A percentile compares a stretch with the other conserved stretches of the same genome.
Conservation (phyloP, 2,329 filamentous ascomycete species). For the Cyphellophora attinorum region DNA sequence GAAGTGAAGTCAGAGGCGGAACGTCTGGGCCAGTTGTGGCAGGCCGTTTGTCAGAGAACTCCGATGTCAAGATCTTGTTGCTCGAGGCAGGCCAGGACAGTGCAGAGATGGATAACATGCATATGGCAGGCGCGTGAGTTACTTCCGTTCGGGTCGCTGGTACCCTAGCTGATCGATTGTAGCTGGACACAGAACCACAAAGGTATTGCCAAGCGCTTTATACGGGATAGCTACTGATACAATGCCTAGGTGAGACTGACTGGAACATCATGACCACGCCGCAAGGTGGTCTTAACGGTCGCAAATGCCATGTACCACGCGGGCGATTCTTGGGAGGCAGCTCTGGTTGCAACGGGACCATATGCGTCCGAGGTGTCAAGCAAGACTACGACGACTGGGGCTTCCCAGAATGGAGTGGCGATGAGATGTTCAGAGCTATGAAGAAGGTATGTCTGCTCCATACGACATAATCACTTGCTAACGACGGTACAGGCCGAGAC, state of each 20-base stretch:
- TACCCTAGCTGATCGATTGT: slow-evolving; percentile 31
- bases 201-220: too few species aligned
- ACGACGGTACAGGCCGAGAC: slow-evolving; percentile 43
- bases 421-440: slow-evolving; percentile 50
- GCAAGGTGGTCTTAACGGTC: slow-evolving; percentile 28
- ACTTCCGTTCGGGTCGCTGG: too few species aligned
- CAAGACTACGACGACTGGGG: slow-evolving; percentile 47
- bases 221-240: too few species aligned
- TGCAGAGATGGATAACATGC: slow-evolving; percentile 32
- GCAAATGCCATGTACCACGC: slow-evolving; percentile 30
- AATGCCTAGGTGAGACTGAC: slow-evolving; percentile 30
- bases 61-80: slow-evolving; percentile 29
- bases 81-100: slow-evolving; percentile 39
- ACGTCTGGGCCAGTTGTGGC: slow-evolving; percentile 40
- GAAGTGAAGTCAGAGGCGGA: slow-evolving; percentile 27
- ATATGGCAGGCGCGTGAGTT: slow-evolving; percentile 42
- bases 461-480: too few species aligned
- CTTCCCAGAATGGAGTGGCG: slow-evolving; percentile 40
- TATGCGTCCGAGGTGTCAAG: slow-evolving; percentile 32
- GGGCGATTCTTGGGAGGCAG: slow-evolving; percentile 33
- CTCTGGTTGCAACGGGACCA: slow-evolving; percentile 34
- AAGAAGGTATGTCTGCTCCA: slow-evolving; percentile 32
- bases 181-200: slow-evolving; percentile 31
- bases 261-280: slow-evolving; percentile 35
- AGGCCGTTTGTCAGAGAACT: slow-evolving; percentile 35